Evolutionary conservation across 1,284 basidiomycete species (phyloP).

Genomic region (Blastosporella zonata): DNA sequence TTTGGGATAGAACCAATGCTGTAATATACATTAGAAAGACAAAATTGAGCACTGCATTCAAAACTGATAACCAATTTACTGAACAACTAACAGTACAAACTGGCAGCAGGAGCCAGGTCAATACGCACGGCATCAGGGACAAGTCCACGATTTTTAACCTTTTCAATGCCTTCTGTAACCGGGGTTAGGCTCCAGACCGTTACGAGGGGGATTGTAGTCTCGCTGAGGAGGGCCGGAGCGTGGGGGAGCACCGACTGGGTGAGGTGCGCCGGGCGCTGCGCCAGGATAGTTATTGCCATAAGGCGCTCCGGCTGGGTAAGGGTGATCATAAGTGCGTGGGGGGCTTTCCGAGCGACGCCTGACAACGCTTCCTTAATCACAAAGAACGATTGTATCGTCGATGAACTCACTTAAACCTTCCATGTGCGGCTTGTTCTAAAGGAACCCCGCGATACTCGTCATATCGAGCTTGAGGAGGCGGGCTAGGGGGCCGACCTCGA

Average conservation of each 20-base stretch:
- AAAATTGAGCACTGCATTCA: constrained; percentile 3
- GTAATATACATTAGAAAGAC: neutral
- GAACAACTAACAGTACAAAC: constrained; percentile 11
- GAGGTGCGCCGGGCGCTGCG: constrained; percentile 40
- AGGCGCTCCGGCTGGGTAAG: constrained; percentile 43
- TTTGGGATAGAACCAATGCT: too few species aligned
- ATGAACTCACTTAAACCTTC: constrained; percentile 50
- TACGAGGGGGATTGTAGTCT: constrained; percentile 62
- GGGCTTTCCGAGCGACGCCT: constrained; percentile 73
- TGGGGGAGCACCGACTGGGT: constrained; percentile 33
- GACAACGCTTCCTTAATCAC: constrained; percentile 1
- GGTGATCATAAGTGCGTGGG: constrained; percentile 43
- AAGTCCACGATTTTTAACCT: constrained; percentile 3
- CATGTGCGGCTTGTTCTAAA: constrained; percentile 31
- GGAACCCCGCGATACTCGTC: constrained; percentile 48
- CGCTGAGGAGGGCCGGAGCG: constrained; percentile 34
- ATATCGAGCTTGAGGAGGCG: constrained; percentile 58
- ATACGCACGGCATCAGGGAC: constrained; percentile 11
- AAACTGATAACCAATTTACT: constrained; percentile 10
- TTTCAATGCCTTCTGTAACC: constrained; percentile 35
- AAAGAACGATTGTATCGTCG: neutral
- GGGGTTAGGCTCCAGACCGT: constrained; percentile 35
- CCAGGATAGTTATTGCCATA: constrained; percentile 50
- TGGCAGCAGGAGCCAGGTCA: constrained; percentile 12
- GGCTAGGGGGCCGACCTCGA: constrained; percentile 52